phyloP scores from a whole-genome alignment of 768 basidiomycete species.

The Lactarius indigo region DNA sequence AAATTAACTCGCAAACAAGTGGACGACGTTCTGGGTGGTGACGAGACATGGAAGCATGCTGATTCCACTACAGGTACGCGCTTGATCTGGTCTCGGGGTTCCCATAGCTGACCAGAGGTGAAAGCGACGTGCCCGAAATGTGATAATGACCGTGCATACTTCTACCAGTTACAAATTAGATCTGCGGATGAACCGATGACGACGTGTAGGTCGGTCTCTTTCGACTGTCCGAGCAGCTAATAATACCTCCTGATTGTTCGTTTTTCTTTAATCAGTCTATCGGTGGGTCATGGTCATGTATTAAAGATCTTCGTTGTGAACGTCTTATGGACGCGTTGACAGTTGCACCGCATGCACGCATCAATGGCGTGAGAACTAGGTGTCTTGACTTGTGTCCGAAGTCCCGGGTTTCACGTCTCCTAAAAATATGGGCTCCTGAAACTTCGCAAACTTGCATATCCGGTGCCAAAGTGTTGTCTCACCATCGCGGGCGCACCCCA shows the following conservation, averaged over 20 bases:
- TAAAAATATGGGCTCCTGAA: not conserved
- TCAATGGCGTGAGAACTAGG: conserved; percentile 63
- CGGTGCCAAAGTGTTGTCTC: not conserved
- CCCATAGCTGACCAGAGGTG: not conserved
- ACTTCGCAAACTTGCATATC: not conserved
- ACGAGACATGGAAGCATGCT: conserved; percentile 91
- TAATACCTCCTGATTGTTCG: conserved; percentile 4
- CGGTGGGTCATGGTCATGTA: conserved; percentile 31
- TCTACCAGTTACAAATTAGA: conserved; percentile 93
- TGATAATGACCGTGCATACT: conserved; percentile 83
- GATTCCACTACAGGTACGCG: conserved; percentile 72
- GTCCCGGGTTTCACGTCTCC: not conserved
- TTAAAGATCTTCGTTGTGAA: not conserved
- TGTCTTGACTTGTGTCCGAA: not conserved
- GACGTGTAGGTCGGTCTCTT: conserved; percentile 35
- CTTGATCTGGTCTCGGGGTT: not conserved
- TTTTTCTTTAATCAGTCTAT: conserved; percentile 48
- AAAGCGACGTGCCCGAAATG: conserved; percentile 67
- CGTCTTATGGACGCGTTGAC: not conserved
- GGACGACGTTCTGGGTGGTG: conserved; percentile 94
- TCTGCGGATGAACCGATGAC: conserved; percentile 94
- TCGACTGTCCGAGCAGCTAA: conserved; percentile 3
- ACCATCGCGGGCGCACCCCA: not conserved
- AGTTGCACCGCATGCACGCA: conserved; percentile 63
- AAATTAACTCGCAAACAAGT: conserved; percentile 84